Conservation (phyloP, 2,329 filamentous ascomycete species). For the Alternaria hordeiaustralica region DNA sequence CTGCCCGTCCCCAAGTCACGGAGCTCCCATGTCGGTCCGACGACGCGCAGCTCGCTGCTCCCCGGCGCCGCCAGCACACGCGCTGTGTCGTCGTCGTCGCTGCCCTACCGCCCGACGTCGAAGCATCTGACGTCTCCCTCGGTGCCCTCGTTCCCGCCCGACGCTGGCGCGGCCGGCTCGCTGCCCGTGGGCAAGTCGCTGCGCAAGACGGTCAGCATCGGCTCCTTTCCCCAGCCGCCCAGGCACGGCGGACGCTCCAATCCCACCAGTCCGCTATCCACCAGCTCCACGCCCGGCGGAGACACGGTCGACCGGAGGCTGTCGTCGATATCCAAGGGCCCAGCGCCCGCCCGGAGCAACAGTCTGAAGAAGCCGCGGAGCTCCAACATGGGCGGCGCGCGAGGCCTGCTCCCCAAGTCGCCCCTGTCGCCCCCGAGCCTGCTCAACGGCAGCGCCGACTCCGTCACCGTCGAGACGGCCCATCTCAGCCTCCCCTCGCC, state of each 20-base stretch:
- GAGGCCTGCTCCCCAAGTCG: constrained; percentile 44
- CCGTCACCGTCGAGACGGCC: constrained; percentile 70
- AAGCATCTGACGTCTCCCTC: constrained; percentile 44
- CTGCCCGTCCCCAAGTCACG: constrained; percentile 76
- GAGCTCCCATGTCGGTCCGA: constrained; percentile 55
- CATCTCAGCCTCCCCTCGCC: constrained; percentile 80
- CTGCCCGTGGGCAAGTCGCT: constrained; percentile 67
- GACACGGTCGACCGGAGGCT: constrained; percentile 43
- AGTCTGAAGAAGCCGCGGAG: constrained; percentile 59
- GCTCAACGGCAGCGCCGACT: constrained; percentile 79
- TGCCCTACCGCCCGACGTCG: constrained; percentile 34
- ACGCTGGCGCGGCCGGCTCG: constrained; percentile 45
- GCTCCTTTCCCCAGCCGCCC: constrained; percentile 90
- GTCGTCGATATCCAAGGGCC: constrained; percentile 33
- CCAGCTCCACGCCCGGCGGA: constrained; percentile 54
- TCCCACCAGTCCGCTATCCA: constrained; percentile 61
- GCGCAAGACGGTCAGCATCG: constrained; percentile 90
- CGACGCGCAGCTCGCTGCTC: constrained; percentile 39
- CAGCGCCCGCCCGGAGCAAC: constrained; percentile 38
- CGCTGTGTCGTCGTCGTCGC: constrained; percentile 43
- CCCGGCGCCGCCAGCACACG: constrained; percentile 34
- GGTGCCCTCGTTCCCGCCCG: constrained; percentile 58
- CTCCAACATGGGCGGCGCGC: constrained; percentile 39
- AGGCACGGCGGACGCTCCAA: constrained; percentile 60
- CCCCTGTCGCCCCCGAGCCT: constrained; percentile 70